phyloP scores from a whole-genome alignment of 2,329 filamentous ascomycete species.

The Paraphaeosphaeria sporulosa region DNA sequence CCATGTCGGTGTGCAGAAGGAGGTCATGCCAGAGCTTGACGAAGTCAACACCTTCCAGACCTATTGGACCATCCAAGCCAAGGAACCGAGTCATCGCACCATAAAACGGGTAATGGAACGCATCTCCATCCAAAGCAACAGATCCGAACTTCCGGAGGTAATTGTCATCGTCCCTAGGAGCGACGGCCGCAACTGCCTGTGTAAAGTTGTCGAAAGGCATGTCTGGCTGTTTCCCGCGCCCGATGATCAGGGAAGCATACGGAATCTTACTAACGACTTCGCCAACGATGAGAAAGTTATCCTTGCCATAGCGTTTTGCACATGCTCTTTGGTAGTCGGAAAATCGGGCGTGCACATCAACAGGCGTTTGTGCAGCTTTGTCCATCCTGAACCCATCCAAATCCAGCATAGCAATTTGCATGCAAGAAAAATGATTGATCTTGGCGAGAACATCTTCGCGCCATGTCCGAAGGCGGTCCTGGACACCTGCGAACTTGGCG shows the following conservation, averaged over 20 bases:
- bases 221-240: slow-evolving; percentile 65
- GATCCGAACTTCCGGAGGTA: slow-evolving; percentile 63
- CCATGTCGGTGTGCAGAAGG: slow-evolving; percentile 65
- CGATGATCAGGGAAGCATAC: slow-evolving; percentile 68
- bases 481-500: slow-evolving; percentile 71
- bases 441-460: slow-evolving; percentile 64
- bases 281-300: slow-evolving; percentile 70
- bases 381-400: slow-evolving; percentile 73
- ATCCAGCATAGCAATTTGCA: slow-evolving; percentile 68
- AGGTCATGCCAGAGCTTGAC: slow-evolving; percentile 64
- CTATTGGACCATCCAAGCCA: slow-evolving; percentile 61
- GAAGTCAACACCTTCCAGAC: slow-evolving; percentile 53
- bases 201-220: slow-evolving; percentile 59
- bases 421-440: slow-evolving; percentile 68
- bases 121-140: slow-evolving; percentile 65
- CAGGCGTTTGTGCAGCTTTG: slow-evolving; percentile 70
- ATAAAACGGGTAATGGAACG: slow-evolving; percentile 72
- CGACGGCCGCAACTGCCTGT: slow-evolving; percentile 60
- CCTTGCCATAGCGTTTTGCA: slow-evolving; percentile 63
- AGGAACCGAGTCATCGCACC: slow-evolving; percentile 68
- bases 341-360: slow-evolving; percentile 67
- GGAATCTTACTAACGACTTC: slow-evolving; percentile 70
- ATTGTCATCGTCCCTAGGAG: slow-evolving; percentile 49
- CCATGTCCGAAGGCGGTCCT: slow-evolving; percentile 73
- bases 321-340: slow-evolving; percentile 65